Percentiles rank a stretch among this genome's conserved stretches.
Conservation (phyloP, 192 early-diverging fungal genomes). For the Gryganskiella cystojenkinii region DNA sequence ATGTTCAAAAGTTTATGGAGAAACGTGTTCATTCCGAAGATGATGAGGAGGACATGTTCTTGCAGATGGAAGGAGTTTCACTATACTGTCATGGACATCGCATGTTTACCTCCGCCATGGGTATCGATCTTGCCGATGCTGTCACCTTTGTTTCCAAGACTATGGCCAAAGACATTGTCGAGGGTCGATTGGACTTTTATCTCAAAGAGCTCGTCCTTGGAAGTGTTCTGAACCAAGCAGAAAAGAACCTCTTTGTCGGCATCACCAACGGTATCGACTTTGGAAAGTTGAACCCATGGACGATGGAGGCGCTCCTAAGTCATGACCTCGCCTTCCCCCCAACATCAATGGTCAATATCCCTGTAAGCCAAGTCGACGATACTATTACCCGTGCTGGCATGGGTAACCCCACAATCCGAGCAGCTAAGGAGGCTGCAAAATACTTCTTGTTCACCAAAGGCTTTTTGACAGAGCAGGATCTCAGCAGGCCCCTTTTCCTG, state of each 20-base stretch:
- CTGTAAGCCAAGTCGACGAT: neutral
- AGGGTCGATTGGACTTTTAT: slow-evolving; percentile 63
- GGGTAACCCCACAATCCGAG: slow-evolving; percentile 17
- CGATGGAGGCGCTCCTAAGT: slow-evolving; percentile 34
- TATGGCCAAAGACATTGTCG: slow-evolving; percentile 65
- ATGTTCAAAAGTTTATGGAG: slow-evolving; percentile 62
- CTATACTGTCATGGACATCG: slow-evolving; percentile 59
- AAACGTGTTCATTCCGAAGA: slow-evolving; percentile 30
- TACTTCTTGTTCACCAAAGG: slow-evolving; percentile 55
- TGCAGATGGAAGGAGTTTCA: slow-evolving; percentile 39
- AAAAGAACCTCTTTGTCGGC: slow-evolving; percentile 57
- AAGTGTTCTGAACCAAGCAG: slow-evolving; percentile 55
- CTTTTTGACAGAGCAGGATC: slow-evolving; percentile 48
- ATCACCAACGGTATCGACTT: slow-evolving; percentile 68
- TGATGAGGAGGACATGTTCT: slow-evolving; percentile 41
- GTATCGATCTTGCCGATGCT: slow-evolving; percentile 61
- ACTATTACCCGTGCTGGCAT: neutral
- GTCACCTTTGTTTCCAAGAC: slow-evolving; percentile 65
- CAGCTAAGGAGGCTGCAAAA: slow-evolving; percentile 61
- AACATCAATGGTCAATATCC: neutral
- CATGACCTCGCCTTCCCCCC: slow-evolving; percentile 54
- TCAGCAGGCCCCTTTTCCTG: slow-evolving; percentile 54
- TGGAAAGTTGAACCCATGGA: slow-evolving; percentile 59
- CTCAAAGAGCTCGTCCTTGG: slow-evolving; percentile 66
- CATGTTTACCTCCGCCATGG: slow-evolving; percentile 61